Percentiles rank a stretch among this genome's conserved stretches.
These are phyloP conservation scores for Henckelia pumila DNA, from an alignment of 257 asterid species.

Conservation along the genomic window DNA sequence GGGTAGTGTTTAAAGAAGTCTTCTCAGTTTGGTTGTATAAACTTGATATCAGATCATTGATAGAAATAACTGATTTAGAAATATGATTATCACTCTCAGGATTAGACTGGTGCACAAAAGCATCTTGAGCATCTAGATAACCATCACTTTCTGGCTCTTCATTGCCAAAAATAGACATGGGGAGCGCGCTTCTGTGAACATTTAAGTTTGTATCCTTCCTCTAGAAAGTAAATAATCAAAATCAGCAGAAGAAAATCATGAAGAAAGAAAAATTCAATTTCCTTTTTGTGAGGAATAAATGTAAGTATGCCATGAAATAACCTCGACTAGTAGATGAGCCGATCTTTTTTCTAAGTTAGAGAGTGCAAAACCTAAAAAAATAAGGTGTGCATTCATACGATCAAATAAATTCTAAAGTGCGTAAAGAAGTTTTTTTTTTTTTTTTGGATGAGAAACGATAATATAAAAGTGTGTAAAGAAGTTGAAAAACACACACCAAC, in stretches of 20 bases:
- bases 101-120: slow-evolving; percentile 36
- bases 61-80: slow-evolving; percentile 36
- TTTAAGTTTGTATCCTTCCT: slow-evolving; percentile 38
- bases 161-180: slow-evolving; percentile 62
- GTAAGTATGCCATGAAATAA: slow-evolving; percentile 19
- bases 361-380: slow-evolving; percentile 11
- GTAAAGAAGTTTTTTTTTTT: not conserved
- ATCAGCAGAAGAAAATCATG: slow-evolving; percentile 6
- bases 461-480: not conserved
- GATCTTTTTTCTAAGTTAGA: not conserved
- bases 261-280: not conserved
- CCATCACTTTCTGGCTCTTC: slow-evolving; percentile 54
- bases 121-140: slow-evolving; percentile 43
- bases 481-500: not conserved
- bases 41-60: slow-evolving; percentile 59
- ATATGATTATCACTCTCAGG: slow-evolving; percentile 38
- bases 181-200: slow-evolving; percentile 47
- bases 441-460: no score
- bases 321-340: slow-evolving; percentile 2
- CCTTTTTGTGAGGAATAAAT: slow-evolving; percentile 15
- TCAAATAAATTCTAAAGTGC: not conserved
- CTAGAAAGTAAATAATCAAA: slow-evolving; percentile 37
- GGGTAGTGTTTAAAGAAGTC: slow-evolving; percentile 27
- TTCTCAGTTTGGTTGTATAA: slow-evolving; percentile 60
- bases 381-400: not conserved